Base-by-base conservation (phyloP, 192 early-diverging fungal species). In the Chytriomyces sp. region DNA sequence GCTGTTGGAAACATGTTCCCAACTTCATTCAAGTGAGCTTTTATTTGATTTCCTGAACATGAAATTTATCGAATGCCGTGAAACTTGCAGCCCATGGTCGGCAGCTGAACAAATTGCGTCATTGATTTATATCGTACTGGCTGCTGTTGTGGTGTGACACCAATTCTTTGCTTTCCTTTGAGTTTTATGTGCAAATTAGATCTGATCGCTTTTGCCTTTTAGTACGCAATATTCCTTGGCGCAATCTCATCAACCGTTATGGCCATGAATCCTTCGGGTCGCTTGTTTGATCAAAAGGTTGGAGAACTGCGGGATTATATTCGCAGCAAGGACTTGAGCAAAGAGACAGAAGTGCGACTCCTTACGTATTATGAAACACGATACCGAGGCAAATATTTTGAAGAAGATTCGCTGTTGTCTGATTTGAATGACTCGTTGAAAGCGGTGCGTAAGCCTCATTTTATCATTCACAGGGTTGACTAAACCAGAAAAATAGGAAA, bases 1-100 rank as follows among this genome's bases (percentile, higher is more conserved):
- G 77, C 75, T 24, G 72, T 80, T 45, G 72, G 79, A 35, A 80
- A 75, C 45, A 80, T 78, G 57, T 80, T 80, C 61, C 79, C 79
- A 18, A 7, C 23, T 7, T 28, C 64, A 9, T 74, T 62, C 45
- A 13, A 16, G 65, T 67, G 46, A 67, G 65, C n/a, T 45, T 67
- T 4, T 3, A 20, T 10, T 63, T 24, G 13, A 10, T 24, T 24
- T 11, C 23, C 24, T 3, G 20, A 20, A 64, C 26, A 20, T 28
- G 16, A 45, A 67, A 67, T 67, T 67, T 59, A 23, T 35, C 2
- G 28, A 35, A 35, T 1, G 28, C 28, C 28, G 28, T 35, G 28
- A 0, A 35, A 35, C 2, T 26, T 6, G 2, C 48, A 77, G 59
- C 43, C 67, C 76, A 7, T 46, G 61, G 62, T 61, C 61, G 20